Evolutionary conservation across 1,284 basidiomycete species (phyloP).

Genomic region (Trametes hirsuta): DNA sequence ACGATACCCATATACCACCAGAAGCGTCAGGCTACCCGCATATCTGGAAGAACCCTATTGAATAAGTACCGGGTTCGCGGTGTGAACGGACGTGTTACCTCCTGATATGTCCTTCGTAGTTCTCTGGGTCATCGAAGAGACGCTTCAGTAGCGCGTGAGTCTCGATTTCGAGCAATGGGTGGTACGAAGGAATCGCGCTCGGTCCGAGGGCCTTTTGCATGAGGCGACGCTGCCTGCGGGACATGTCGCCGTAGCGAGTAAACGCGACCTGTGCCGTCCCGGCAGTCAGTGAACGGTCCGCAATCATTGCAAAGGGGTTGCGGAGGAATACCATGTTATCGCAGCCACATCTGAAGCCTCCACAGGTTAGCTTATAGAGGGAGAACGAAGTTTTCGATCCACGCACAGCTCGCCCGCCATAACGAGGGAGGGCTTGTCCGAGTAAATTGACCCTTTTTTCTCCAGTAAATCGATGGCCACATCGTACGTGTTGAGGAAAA

Average conservation of each 20-base stretch:
- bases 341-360: constrained; percentile 54
- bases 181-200: constrained; percentile 54
- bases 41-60: constrained; percentile 40
- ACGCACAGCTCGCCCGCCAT: constrained; percentile 60
- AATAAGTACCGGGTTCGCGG: neutral
- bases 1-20: constrained; percentile 67
- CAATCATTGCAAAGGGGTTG: neutral
- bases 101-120: constrained; percentile 34
- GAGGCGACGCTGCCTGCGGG: constrained; percentile 64
- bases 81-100: constrained; percentile 19
- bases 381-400: neutral
- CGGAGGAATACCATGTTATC: constrained; percentile 56
- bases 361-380: neutral
- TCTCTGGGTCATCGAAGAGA: constrained; percentile 32
- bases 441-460: constrained; percentile 66
- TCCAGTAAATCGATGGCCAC: constrained; percentile 65
- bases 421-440: constrained; percentile 67
- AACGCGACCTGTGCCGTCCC: constrained; percentile 55
- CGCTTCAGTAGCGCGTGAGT: constrained; percentile 39
- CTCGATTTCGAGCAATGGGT: constrained; percentile 57
- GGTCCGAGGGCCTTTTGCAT: constrained; percentile 63
- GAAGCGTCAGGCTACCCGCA: constrained; percentile 61
- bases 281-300: neutral
- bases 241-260: constrained; percentile 64
- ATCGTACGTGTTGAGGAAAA: constrained; percentile 65